Percentiles rank a stretch among this genome's conserved stretches.
Conservation (phyloP, 257 asterid genomes). For the Catharanthus roseus region DNA sequence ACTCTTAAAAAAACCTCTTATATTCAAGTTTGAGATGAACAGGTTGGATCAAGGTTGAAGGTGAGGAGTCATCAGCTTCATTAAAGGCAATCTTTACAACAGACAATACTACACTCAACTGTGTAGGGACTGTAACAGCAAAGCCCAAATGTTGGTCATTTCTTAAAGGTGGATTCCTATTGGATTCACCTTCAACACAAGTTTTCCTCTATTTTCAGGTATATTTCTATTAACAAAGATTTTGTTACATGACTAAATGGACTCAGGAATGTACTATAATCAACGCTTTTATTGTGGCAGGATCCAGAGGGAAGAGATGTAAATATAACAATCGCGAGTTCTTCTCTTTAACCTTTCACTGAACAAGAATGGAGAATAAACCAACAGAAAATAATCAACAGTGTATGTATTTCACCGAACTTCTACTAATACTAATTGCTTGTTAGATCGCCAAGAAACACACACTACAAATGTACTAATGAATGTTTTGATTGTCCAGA, state of each 20-base stretch:
- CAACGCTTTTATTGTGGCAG: slow-evolving; percentile 24
- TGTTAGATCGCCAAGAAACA: background rate
- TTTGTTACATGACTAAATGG: background rate
- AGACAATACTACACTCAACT: slow-evolving; percentile 27
- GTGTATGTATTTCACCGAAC: slow-evolving; percentile 24
- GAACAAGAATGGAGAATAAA: slow-evolving; percentile 36
- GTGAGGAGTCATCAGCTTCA: slow-evolving; percentile 34
- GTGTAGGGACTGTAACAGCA: slow-evolving; percentile 47
- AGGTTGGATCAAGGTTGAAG: slow-evolving; percentile 56
- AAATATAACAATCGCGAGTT: slow-evolving; percentile 31
- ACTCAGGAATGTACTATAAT: no score
- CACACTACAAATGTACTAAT: background rate
- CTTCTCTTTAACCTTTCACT: slow-evolving; percentile 54
- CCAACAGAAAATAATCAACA: slow-evolving; percentile 33
- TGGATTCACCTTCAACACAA: slow-evolving; percentile 28
- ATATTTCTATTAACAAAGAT: background rate
- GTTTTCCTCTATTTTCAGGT: slow-evolving; percentile 40
- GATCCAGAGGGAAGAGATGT: slow-evolving; percentile 19
- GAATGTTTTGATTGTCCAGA: slow-evolving; percentile 22
- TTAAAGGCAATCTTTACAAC: slow-evolving; percentile 33
- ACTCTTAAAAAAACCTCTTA: no score
- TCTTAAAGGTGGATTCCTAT: slow-evolving; percentile 56
- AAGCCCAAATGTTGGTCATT: slow-evolving; percentile 58
- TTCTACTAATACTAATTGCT: background rate
- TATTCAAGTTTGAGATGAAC: slow-evolving; percentile 2